Conservation (phyloP, 192 early-diverging fungal genomes). For the Rhizoclosmatium sp. region DNA sequence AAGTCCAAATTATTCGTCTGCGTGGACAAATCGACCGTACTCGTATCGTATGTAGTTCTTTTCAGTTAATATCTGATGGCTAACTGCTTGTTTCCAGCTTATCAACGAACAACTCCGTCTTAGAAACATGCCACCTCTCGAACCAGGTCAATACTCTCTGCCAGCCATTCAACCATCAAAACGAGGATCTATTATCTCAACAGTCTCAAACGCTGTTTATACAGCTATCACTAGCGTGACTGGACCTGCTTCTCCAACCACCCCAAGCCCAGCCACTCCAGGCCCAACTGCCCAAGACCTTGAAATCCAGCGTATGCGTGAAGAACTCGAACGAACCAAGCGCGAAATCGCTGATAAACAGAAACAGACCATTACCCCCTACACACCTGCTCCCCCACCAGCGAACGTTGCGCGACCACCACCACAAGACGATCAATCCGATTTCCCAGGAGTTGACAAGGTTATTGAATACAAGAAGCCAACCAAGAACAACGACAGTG, state of each 20-base stretch:
- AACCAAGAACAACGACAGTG: not conserved
- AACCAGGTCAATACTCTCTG: constrained; percentile 16
- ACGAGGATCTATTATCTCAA: constrained; percentile 14
- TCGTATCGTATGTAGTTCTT: constrained; percentile 9
- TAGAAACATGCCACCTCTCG: constrained; percentile 1
- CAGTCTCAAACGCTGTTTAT: not conserved
- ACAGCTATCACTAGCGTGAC: not conserved
- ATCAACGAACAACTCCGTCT: constrained; percentile 28
- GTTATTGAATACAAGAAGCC: not conserved
- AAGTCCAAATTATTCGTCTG: constrained; percentile 24
- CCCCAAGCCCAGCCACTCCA: constrained; percentile 1
- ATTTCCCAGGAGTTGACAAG: constrained; percentile 18
- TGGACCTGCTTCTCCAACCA: not conserved
- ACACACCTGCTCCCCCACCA: not conserved
- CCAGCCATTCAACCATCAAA: constrained; percentile 1
- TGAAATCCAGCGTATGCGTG: constrained; percentile 15
- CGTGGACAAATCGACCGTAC: constrained; percentile 20
- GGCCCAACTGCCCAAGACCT: not conserved
- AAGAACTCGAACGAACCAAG: constrained; percentile 11
- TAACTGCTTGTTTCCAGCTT: not conserved
- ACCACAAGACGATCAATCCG: not conserved
- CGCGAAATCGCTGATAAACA: not conserved
- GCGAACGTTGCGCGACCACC: not conserved
- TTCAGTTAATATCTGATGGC: not conserved
- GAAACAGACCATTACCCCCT: not conserved